Conservation (phyloP, 257 asterid species). For the Nicotiana attenuata region DNA sequence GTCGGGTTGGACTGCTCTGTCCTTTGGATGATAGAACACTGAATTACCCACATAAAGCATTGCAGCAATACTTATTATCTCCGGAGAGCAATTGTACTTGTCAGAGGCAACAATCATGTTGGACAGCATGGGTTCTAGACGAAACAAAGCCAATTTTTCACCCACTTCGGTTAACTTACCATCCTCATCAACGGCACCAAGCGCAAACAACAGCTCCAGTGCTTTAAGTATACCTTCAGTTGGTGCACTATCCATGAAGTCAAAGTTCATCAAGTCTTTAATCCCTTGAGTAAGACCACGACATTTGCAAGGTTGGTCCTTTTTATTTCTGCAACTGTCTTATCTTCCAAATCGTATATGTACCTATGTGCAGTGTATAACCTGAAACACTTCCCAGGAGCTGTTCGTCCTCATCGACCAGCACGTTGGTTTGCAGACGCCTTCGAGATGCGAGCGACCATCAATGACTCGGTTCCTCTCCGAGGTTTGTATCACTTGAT, state of each 20-base stretch:
- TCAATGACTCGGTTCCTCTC: too few relatives aligned
- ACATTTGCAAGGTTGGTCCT: conserved; percentile 9
- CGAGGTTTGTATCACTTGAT: too few relatives aligned
- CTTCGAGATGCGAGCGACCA: too few relatives aligned
- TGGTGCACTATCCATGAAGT: conserved; percentile 82
- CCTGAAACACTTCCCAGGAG: too few relatives aligned
- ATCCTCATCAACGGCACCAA: conserved; percentile 58
- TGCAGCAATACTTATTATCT: conserved; percentile 63
- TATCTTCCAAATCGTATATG: too few relatives aligned
- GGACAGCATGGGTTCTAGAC: too few relatives aligned
- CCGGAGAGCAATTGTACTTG: conserved; percentile 58
- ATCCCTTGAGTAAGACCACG: conserved; percentile 67
- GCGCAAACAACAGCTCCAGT: conserved; percentile 56
- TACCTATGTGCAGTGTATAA: too few relatives aligned
- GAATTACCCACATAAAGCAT: conserved; percentile 70
- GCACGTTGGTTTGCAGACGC: too few relatives aligned
- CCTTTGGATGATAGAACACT: conserved; percentile 67
- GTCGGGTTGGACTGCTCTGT: too few relatives aligned
- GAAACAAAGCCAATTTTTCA: conserved; percentile 73
- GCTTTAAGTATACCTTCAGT: conserved; percentile 72
- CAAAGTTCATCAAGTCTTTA: conserved; percentile 59
- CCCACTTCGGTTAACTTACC: conserved; percentile 68
- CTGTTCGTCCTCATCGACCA: too few relatives aligned
- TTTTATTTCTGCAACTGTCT: too few relatives aligned
- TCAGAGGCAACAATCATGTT: conserved; percentile 76